Evolutionary conservation across 805 yeast genomes (phyloP).

Genomic region (Millerago galiae): DNA sequence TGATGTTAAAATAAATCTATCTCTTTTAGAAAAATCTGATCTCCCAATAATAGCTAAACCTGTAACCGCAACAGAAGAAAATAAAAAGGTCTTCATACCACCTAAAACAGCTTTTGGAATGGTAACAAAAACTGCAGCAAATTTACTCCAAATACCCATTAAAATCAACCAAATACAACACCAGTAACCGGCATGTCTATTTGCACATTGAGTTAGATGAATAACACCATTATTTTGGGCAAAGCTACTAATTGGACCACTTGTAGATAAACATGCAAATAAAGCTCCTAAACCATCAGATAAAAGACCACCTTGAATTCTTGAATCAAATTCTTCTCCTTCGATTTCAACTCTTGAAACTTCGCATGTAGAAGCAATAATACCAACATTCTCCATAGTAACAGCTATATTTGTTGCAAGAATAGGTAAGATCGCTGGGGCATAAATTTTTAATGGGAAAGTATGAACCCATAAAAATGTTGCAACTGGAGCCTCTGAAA

Average conservation of each 20-base stretch:
- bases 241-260: constrained; percentile 84
- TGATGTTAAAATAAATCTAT: constrained; percentile 63
- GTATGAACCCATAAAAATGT: constrained; percentile 88
- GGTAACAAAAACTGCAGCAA: constrained; percentile 79
- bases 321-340: constrained; percentile 75
- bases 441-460: constrained; percentile 68
- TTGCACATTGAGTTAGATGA: constrained; percentile 86
- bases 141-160: constrained; percentile 85
- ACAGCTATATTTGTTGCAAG: constrained; percentile 74
- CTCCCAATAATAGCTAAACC: constrained; percentile 60
- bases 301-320: constrained; percentile 88
- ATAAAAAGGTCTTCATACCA: constrained; percentile 78
- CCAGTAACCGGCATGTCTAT: constrained; percentile 74
- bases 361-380: constrained; percentile 89
- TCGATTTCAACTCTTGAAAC: constrained; percentile 81
- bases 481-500: constrained; percentile 73
- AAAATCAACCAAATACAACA: constrained; percentile 71
- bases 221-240: constrained; percentile 96
- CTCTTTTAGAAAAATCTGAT: constrained; percentile 55
- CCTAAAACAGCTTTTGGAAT: constrained; percentile 79
- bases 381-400: constrained; percentile 93
- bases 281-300: constrained; percentile 77
- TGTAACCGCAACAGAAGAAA: constrained; percentile 69
- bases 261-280: constrained; percentile 69
- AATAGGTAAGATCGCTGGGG: constrained; percentile 80